Evolutionary conservation across 805 yeast species (phyloP).

Genomic region (Wickerhamiella nectarea): DNA sequence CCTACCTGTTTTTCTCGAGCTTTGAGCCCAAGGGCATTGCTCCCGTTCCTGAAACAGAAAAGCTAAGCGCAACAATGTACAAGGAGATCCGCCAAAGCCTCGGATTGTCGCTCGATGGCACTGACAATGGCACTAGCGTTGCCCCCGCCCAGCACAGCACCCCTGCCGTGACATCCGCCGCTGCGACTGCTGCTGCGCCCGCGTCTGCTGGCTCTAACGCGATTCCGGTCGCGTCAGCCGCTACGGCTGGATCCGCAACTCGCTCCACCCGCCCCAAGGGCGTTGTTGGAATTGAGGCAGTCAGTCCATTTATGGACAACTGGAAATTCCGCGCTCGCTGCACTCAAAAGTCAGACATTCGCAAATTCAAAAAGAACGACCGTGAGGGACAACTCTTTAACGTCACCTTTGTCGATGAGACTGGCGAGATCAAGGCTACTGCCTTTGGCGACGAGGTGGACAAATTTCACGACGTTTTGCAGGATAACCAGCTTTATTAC

Average conservation of each 20-base stretch:
- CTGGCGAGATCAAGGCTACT: slow-evolving; percentile 92
- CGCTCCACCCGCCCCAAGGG: not conserved
- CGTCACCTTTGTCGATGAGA: slow-evolving; percentile 78
- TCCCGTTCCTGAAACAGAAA: not conserved
- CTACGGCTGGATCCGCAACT: not conserved
- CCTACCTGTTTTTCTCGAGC: not conserved
- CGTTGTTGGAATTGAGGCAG: slow-evolving; percentile 13
- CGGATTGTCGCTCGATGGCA: not conserved
- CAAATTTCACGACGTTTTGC: slow-evolving; percentile 55
- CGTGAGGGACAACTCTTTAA: slow-evolving; percentile 87
- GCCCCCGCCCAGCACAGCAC: not conserved
- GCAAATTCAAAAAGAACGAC: slow-evolving; percentile 72
- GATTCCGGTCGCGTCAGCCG: not conserved
- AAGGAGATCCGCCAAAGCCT: not conserved
- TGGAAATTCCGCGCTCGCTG: slow-evolving; percentile 95
- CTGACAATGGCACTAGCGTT: not conserved
- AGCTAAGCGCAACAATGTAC: not conserved
- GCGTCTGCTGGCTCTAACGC: not conserved
- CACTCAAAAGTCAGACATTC: slow-evolving; percentile 71
- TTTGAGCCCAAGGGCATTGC: slow-evolving; percentile 4
- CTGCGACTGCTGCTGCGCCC: slow-evolving; percentile 1
- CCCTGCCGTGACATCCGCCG: not conserved
- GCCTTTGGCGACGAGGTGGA: slow-evolving; percentile 85
- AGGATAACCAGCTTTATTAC: slow-evolving; percentile 83
- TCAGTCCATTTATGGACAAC: slow-evolving; percentile 78